Percentiles rank a stretch among this genome's conserved stretches.
These are phyloP conservation scores for Escallonia herrerae DNA, from an alignment of 129 eudicot species.

Conservation along the genomic window DNA sequence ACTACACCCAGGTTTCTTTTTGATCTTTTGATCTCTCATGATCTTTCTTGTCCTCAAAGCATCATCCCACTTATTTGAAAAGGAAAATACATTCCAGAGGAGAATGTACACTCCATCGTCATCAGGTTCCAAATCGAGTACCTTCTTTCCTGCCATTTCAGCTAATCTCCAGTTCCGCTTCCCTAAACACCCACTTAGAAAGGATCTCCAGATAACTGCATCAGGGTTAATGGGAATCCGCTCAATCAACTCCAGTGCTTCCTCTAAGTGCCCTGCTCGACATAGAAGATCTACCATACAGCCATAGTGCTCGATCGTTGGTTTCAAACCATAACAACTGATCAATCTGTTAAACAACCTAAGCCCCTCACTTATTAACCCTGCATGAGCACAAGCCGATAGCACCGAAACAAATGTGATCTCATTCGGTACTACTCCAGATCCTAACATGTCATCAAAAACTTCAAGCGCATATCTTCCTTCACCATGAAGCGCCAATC, in stretches of 20 bases:
- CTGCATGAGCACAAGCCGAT: conserved; percentile 63
- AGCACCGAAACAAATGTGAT: conserved; percentile 48
- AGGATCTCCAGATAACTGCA: conserved; percentile 70
- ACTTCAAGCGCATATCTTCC: conserved; percentile 42
- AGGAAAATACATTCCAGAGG: conserved; percentile 43
- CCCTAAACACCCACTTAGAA: conserved; percentile 45
- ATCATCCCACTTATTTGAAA: conserved; percentile 45
- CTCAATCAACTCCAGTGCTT: conserved; percentile 42
- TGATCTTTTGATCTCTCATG: conserved; percentile 57
- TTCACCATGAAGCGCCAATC: conserved; percentile 51
- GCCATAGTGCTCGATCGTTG: conserved; percentile 51
- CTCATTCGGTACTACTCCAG: conserved; percentile 34
- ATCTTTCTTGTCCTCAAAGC: conserved; percentile 38
- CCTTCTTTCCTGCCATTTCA: conserved; percentile 47
- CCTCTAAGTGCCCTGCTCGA: conserved; percentile 46
- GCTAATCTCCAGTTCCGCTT: conserved; percentile 36
- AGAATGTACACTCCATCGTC: conserved; percentile 58
- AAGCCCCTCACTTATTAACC: conserved; percentile 41
- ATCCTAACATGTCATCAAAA: conserved; percentile 36
- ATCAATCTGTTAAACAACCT: conserved; percentile 30
- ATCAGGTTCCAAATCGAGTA: conserved; percentile 52
- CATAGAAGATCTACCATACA: conserved; percentile 64
- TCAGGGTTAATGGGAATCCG: conserved; percentile 62
- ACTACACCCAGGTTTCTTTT: conserved; percentile 70
- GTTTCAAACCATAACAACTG: conserved; percentile 24